Percentiles rank a stretch among this genome's conserved stretches.
These are phyloP conservation scores for Mimosa bimucronata DNA, from an alignment of 306 rosid species.

Conservation along the genomic window DNA sequence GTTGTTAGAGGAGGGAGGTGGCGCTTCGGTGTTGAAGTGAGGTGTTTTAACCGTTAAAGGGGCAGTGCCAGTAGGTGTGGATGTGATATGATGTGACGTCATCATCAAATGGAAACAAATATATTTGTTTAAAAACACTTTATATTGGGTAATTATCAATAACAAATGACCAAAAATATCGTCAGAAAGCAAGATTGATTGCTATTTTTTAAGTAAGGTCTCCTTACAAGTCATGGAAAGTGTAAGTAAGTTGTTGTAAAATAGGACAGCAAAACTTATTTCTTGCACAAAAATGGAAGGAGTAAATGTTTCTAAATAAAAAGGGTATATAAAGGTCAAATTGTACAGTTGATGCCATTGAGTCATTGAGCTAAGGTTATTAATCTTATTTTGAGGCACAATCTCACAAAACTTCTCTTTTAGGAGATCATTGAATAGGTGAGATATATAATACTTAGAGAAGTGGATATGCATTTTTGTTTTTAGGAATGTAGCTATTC, in stretches of 20 bases:
- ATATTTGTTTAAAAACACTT: neutral
- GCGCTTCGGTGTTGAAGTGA: neutral
- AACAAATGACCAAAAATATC: neutral
- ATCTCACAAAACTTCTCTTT: neutral
- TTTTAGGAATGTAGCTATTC: too few species aligned
- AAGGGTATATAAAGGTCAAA: neutral
- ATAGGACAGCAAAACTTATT: neutral
- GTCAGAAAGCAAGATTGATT: neutral
- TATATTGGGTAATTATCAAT: neutral
- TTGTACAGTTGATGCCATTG: too few species aligned
- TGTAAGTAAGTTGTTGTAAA: neutral
- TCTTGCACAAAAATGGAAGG: neutral
- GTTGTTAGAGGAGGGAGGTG: neutral
- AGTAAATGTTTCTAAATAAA: neutral
- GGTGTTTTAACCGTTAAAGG: neutral
- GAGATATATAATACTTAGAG: too few species aligned
- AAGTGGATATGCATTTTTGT: too few species aligned
- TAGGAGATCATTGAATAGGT: too few species aligned
- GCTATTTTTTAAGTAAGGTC: neutral
- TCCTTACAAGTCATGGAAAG: neutral
- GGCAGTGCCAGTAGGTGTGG: neutral
- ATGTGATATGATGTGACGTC: neutral
- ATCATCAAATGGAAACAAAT: neutral
- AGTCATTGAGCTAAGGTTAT: neutral
- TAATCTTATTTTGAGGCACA: neutral